A percentile compares a stretch with the other conserved stretches of the same genome.
phyloP scores from a whole-genome alignment of 352 stramenopile species.

The Phytophthora citricola region DNA sequence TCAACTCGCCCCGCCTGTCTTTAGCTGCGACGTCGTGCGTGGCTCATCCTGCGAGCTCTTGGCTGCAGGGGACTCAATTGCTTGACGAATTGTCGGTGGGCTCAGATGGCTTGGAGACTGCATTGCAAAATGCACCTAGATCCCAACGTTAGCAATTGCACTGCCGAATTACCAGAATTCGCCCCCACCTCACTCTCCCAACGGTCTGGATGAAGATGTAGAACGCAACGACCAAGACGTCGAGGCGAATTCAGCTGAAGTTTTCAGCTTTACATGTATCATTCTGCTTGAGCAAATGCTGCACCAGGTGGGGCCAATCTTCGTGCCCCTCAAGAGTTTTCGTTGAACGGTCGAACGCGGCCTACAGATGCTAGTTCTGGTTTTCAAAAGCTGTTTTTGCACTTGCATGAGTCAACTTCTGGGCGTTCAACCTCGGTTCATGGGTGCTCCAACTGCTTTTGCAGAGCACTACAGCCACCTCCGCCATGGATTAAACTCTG shows the following conservation, averaged over 20 bases:
- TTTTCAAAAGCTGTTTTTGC: slow-evolving; percentile 11
- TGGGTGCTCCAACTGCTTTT: slow-evolving; percentile 29
- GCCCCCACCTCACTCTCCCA: not conserved
- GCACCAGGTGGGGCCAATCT: slow-evolving; percentile 12
- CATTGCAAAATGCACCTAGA: slow-evolving; percentile 11
- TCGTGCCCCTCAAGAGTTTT: slow-evolving; percentile 17
- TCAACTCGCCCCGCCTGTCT: slow-evolving; percentile 9
- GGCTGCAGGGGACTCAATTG: slow-evolving; percentile 5
- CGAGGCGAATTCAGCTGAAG: not conserved
- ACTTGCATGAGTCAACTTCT: slow-evolving; percentile 10
- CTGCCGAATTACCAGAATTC: slow-evolving; percentile 16
- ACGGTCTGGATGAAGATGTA: not conserved
- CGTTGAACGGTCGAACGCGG: slow-evolving; percentile 23
- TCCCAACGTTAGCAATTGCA: slow-evolving; percentile 7
- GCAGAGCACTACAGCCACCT: not conserved
- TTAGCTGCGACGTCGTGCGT: slow-evolving; percentile 4
- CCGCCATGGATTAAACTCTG: slow-evolving; percentile 12
- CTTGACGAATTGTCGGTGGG: slow-evolving; percentile 12
- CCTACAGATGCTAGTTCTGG: slow-evolving; percentile 23
- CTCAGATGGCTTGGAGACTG: slow-evolving; percentile 12
- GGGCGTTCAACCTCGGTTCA: not conserved
- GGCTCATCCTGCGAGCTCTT: slow-evolving; percentile 21
- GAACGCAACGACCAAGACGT: not conserved
- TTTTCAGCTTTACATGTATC: slow-evolving; percentile 21
- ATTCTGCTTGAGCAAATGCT: slow-evolving; percentile 24